These are phyloP conservation scores for Phialophora chinensis DNA, from an alignment of 2,329 filamentous ascomycete species.

Conservation along the genomic window DNA sequence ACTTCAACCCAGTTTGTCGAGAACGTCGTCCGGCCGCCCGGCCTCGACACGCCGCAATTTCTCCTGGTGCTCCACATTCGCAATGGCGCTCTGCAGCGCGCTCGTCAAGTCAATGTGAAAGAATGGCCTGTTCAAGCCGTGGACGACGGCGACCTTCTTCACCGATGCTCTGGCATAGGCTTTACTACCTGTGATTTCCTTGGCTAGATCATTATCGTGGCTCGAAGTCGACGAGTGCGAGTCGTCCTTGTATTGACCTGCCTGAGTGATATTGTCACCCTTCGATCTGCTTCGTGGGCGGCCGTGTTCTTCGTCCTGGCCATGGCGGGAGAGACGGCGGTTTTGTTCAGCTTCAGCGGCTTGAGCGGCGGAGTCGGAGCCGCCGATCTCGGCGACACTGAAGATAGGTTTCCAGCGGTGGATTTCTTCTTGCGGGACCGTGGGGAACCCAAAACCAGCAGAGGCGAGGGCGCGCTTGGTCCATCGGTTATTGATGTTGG, in stretches of 20 bases:
- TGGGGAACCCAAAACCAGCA: conserved; percentile 86
- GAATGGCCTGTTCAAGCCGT: conserved; percentile 85
- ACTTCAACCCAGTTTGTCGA: not conserved
- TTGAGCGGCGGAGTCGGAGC: conserved; percentile 71
- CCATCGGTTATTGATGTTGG: conserved; percentile 93
- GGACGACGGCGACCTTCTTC: conserved; percentile 67
- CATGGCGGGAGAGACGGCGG: conserved; percentile 39
- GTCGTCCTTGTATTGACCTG: conserved; percentile 22
- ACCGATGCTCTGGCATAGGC: conserved; percentile 46
- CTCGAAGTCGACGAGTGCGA: conserved; percentile 42
- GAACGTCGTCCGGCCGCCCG: conserved; percentile 1
- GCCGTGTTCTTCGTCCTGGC: conserved; percentile 43
- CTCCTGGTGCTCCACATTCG: conserved; percentile 66
- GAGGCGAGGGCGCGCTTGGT: conserved; percentile 86
- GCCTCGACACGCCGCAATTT: conserved; percentile 8
- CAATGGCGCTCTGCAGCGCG: conserved; percentile 84
- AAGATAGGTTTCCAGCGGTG: conserved; percentile 93
- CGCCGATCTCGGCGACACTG: conserved; percentile 84
- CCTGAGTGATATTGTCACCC: conserved; percentile 11
- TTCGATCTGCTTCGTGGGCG: conserved; percentile 18
- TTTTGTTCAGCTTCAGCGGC: conserved; percentile 69
- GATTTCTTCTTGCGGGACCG: conserved; percentile 58
- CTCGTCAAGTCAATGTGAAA: conserved; percentile 94
- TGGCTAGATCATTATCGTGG: conserved; percentile 50
- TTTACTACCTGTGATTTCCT: conserved; percentile 56